phyloP scores from a whole-genome alignment of 2,329 filamentous ascomycete species.

The Hypoxylon rubiginosum region DNA sequence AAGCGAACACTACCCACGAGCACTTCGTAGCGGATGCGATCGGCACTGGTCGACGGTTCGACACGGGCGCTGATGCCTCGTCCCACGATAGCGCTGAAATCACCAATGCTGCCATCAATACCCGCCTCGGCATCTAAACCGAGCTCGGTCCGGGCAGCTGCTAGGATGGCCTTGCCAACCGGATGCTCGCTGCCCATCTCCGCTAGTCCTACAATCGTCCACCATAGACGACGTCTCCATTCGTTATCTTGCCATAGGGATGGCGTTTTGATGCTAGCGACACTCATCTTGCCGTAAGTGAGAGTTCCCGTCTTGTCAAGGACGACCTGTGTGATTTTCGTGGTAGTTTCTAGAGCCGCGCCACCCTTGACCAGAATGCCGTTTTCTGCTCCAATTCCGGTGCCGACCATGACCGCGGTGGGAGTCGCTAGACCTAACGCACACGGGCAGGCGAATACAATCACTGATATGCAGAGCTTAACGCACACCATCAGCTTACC shows the following conservation, averaged over 20 bases:
- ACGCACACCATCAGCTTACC: slow-evolving; percentile 97
- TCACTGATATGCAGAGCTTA: slow-evolving; percentile 97
- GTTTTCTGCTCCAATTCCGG: slow-evolving; percentile 94
- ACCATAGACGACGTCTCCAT: slow-evolving; percentile 84
- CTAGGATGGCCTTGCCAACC: slow-evolving; percentile 88
- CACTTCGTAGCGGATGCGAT: slow-evolving; percentile 81
- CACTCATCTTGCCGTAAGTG: slow-evolving; percentile 95
- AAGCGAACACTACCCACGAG: slow-evolving; percentile 86
- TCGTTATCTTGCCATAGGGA: slow-evolving; percentile 77
- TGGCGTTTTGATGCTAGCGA: slow-evolving; percentile 78
- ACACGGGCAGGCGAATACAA: slow-evolving; percentile 97
- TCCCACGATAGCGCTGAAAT: slow-evolving; percentile 87
- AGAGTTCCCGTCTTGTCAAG: slow-evolving; percentile 97
- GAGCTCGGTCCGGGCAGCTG: slow-evolving; percentile 80
- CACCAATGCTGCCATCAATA: slow-evolving; percentile 85
- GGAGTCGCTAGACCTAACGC: slow-evolving; percentile 96
- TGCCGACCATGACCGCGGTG: slow-evolving; percentile 98
- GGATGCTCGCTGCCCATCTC: slow-evolving; percentile 97
- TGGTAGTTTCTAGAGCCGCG: slow-evolving; percentile 89
- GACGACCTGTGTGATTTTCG: slow-evolving; percentile 89
- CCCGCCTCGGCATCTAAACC: slow-evolving; percentile 78
- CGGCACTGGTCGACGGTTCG: slow-evolving; percentile 78
- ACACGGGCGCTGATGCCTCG: slow-evolving; percentile 86
- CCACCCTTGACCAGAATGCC: slow-evolving; percentile 99
- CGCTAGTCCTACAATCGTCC: slow-evolving; percentile 94